Evolutionary conservation across 352 stramenopile genomes (phyloP).

Genomic region (Globisporangium ultimum): DNA sequence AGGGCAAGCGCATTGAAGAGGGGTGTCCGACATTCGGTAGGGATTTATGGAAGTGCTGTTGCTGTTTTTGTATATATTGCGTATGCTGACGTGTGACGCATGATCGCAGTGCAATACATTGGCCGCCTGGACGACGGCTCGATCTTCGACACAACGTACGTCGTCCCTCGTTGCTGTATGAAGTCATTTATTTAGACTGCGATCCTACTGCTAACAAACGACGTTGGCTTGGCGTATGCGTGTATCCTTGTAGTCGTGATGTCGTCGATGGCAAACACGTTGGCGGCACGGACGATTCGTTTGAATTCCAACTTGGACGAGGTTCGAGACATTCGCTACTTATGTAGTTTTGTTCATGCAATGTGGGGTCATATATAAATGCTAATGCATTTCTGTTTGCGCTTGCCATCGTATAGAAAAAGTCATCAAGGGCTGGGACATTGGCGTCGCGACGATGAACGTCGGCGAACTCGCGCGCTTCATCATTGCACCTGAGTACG

Average conservation of each 20-base stretch:
- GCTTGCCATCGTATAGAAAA: conserved; percentile 42
- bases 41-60: background rate
- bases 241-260: conserved; percentile 45
- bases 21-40: conserved; percentile 77
- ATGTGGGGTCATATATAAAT: too few species aligned
- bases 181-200: too few species aligned
- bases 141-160: conserved; percentile 86
- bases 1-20: conserved; percentile 62
- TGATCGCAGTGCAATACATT: conserved; percentile 72
- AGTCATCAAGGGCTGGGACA: conserved; percentile 85
- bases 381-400: too few species aligned
- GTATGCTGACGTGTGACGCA: background rate
- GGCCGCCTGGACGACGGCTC: conserved; percentile 75
- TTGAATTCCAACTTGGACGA: conserved; percentile 81
- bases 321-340: conserved; percentile 21
- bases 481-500: conserved; percentile 81
- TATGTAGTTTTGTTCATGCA: too few species aligned
- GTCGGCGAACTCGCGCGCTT: conserved; percentile 77
- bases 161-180: background rate
- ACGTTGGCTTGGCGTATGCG: background rate
- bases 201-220: too few species aligned
- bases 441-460: conserved; percentile 78
- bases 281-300: conserved; percentile 78
- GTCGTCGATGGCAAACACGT: conserved; percentile 77
- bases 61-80: background rate